Evolutionary conservation across 805 yeast genomes (phyloP), one percentile per base, ranked within the genome.

Genomic region (Wickerhamiella brachini): DNA sequence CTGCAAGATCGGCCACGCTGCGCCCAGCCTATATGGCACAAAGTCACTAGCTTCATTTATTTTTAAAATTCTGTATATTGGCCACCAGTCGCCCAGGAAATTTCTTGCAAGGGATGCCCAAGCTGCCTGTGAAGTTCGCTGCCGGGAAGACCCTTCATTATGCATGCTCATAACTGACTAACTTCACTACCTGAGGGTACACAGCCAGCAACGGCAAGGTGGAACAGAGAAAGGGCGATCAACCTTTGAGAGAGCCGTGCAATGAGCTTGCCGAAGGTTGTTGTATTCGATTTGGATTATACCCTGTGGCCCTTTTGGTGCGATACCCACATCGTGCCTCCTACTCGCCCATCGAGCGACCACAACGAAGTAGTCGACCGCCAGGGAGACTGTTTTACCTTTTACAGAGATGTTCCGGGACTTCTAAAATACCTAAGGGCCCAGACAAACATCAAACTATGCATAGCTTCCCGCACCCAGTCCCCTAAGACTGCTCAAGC

Each of bases 241-340:
- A 29, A 29, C 41, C 41, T 37, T 37, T 37, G 7, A 37, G 34
- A 29, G 15, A 29, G 34, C 34, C 34, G 34, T 12, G 34, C 18
- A 7, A 44, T 47, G 53, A 41, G 44, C 15, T 48, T 46, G 44
- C 81, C 81, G 1, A 68, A 70, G 50, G 80, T 77, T 1, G 80
- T 82, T 10, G 88, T 83, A 0, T 81, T 83, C 62, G 93, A 83
- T 57, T 66, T 83, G 44, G 93, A 83, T 62, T 83, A 79, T 60
- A 83, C 93, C 0, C 65, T 83, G 34, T 83, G 93, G 93, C 89
- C 68, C 49, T 79, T 81, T 54, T 83, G 89, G 89, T 83, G 89
- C 64, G 89, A 83, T 58, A 82, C 86, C 0, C 89, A 83, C 59
- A 71, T 84, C 20, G 63, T 70, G 2, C 67, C 77, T 7, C 89